Base-by-base conservation (phyloP, 768 basidiomycete species). In the Agaricus blazei region DNA sequence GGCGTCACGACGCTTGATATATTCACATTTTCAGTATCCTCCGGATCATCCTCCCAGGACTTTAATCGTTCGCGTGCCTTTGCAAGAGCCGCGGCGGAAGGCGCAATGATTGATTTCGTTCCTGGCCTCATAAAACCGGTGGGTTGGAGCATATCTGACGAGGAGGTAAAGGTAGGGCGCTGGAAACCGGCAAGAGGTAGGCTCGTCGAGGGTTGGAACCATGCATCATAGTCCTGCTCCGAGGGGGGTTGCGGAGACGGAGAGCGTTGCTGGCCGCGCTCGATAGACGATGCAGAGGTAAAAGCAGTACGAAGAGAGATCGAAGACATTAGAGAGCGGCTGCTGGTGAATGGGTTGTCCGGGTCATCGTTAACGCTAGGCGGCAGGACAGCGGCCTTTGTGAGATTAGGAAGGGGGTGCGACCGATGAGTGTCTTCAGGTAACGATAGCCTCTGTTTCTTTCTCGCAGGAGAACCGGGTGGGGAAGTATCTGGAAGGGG, bases 71-170 rank as follows among this genome's bases (percentile, higher is more conserved):
- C 76, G 66, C 77, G 68, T 1, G 85, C 86, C 60, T 75, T 76
- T 7, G 74, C 77, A 7, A 87, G 64, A 1, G 86, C 82, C 24
- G 69, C 69, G 31, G 69, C 72, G 4, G 85, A 86, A 1, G 85
- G 85, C 12, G 67, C 63, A 19, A 83, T 40, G 2, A 43, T 31
- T 8, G 48, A 36, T n/a, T 50, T 47, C 4, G 54, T 44, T 14
- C 48, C 27, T 4, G 49, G 48, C 11, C 42, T 44, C 14, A 56
- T 48, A 23, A 56, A 56, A 28, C 48, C 59, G 11, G 56, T 44
- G 2, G 46, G 53, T 26, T 42, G 43, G 26, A 58, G 54, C 37
- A 43, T 47, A 3, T 63, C 57, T 7, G 58, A 52, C 28, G 56
- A 29, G 24, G 64, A 63, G 26, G 40, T 52, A n/a, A 58, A 37